Conservation (phyloP, 345 rosid genomes). For the Linum lewisii region DNA sequence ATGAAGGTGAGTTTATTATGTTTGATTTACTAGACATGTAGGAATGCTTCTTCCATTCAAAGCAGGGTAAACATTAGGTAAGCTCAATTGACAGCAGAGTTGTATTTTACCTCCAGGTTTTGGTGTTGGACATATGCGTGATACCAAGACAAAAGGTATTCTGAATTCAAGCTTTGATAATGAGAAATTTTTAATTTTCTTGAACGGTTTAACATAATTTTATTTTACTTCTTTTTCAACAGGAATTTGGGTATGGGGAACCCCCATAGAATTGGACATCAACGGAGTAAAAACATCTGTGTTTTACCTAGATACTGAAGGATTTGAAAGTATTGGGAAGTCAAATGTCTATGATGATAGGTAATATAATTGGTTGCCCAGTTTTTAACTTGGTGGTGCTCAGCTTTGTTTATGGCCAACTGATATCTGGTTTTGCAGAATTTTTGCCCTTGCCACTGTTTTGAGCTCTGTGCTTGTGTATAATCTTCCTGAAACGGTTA, state of each 20-base stretch:
- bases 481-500: slow-evolving; percentile 94
- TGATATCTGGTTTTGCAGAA: slow-evolving; percentile 42
- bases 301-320: slow-evolving; percentile 94
- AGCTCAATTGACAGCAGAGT: neutral
- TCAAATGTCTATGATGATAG: slow-evolving; percentile 96
- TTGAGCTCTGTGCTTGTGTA: slow-evolving; percentile 94
- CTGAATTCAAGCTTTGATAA: slow-evolving; percentile 2
- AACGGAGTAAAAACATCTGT: slow-evolving; percentile 77
- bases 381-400: slow-evolving; percentile 10
- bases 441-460: slow-evolving; percentile 95
- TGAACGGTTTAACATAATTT: slow-evolving; percentile 2
- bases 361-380: slow-evolving; percentile 26
- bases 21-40: slow-evolving; percentile 11
- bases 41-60: neutral
- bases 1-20: slow-evolving; percentile 55
- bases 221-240: slow-evolving; percentile 14
- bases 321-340: slow-evolving; percentile 98
- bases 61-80: neutral
- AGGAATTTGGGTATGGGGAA: slow-evolving; percentile 99
- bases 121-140: slow-evolving; percentile 99
- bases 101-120: slow-evolving; percentile 41
- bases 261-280: slow-evolving; percentile 67
- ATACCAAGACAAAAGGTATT: slow-evolving; percentile 95
- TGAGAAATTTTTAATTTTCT: neutral
- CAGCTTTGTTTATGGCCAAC: neutral